Conservation (phyloP, 306 rosid genomes). For the Calophaca sinica region DNA sequence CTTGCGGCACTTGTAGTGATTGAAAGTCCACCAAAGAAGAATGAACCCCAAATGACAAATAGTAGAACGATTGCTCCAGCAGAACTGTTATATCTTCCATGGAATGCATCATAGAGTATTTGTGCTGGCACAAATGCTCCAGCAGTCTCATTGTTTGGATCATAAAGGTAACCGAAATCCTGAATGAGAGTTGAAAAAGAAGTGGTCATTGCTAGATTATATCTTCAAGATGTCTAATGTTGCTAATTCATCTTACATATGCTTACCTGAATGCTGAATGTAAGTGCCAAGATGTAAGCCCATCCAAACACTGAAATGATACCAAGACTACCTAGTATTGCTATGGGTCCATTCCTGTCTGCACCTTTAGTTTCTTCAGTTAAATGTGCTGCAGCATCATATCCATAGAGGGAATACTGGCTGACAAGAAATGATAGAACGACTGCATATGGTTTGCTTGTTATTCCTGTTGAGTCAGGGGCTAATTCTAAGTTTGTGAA, state of each 20-base stretch:
- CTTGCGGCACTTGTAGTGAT: conserved; percentile 90
- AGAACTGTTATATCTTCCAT: conserved; percentile 78
- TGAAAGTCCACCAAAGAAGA: conserved; percentile 90
- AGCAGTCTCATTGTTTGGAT: conserved; percentile 72
- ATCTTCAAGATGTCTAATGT: conserved; percentile 23
- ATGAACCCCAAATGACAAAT: conserved; percentile 83
- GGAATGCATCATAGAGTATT: conserved; percentile 85
- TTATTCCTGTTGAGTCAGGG: conserved; percentile 66
- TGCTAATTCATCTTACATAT: not conserved
- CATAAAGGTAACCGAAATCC: conserved; percentile 75
- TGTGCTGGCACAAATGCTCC: conserved; percentile 90
- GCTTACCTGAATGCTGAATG: conserved; percentile 86
- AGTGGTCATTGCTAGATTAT: not conserved
- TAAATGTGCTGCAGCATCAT: conserved; percentile 93
- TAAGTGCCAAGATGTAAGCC: conserved; percentile 91
- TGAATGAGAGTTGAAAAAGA: conserved; percentile 42
- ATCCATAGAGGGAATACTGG: conserved; percentile 86
- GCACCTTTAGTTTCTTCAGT: conserved; percentile 94
- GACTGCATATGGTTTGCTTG: conserved; percentile 93
- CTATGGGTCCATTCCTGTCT: conserved; percentile 86
- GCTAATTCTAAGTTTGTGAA: conserved; percentile 68
- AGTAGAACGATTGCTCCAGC: conserved; percentile 74
- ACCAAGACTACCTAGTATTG: conserved; percentile 79
- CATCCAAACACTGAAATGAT: conserved; percentile 82
- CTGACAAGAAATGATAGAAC: conserved; percentile 83